A percentile compares a stretch with the other conserved stretches of the same genome.
These are phyloP conservation scores for Globisporangium barbulae DNA, from an alignment of 352 stramenopile genomes.

Conservation along the genomic window DNA sequence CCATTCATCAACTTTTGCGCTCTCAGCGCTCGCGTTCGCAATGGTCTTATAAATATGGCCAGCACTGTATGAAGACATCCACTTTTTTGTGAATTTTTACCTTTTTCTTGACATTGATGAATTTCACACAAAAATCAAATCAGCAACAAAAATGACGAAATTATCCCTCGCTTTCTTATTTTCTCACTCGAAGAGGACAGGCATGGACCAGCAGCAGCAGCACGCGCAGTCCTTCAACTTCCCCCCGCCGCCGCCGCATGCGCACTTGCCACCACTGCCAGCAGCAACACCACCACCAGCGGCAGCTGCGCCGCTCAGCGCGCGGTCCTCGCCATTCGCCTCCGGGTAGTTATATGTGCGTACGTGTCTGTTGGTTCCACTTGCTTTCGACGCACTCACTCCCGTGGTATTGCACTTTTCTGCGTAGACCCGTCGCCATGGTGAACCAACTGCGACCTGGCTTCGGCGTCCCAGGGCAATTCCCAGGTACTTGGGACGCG, in stretches of 20 bases:
- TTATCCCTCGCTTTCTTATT: too few species aligned
- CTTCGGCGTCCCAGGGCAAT: conserved; percentile 19
- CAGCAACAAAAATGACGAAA: too few species aligned
- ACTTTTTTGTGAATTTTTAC: too few species aligned
- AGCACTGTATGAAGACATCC: too few species aligned
- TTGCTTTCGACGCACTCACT: not conserved
- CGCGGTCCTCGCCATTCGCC: conserved; percentile 9
- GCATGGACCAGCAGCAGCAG: not conserved
- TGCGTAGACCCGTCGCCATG: conserved; percentile 26
- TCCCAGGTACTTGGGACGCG: conserved; percentile 16
- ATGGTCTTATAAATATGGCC: too few species aligned
- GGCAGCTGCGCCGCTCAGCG: conserved; percentile 6
- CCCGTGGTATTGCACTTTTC: not conserved
- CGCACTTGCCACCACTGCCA: not conserved
- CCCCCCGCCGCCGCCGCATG: not conserved
- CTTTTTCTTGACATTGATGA: too few species aligned
- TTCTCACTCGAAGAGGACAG: too few species aligned
- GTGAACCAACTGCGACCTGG: conserved; percentile 28
- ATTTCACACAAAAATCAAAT: too few species aligned
- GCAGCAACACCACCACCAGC: not conserved
- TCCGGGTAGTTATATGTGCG: conserved; percentile 1
- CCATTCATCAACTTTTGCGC: too few species aligned
- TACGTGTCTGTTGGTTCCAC: too few species aligned
- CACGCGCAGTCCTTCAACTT: conserved; percentile 5
- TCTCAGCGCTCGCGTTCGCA: too few species aligned